Base-by-base conservation (phyloP, 257 asterid species). In the Leonotis leonurus region DNA sequence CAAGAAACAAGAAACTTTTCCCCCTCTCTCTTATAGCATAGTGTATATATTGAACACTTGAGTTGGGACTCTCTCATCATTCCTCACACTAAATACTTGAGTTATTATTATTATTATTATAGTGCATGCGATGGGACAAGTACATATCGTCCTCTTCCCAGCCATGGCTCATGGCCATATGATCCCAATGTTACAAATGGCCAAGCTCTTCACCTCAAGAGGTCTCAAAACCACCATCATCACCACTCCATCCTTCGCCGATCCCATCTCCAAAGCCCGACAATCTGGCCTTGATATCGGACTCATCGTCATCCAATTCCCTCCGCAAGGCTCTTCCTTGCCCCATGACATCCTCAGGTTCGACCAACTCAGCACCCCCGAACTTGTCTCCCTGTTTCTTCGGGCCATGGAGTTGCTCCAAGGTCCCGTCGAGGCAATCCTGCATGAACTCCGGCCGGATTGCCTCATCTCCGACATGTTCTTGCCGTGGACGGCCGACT, bases 131-230 rank as follows among this genome's bases (percentile, higher is more conserved):
- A 70, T 70, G 75, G 49, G 49, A 11, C 56, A 69, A 48, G 73
- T 76, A 2, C 90, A 83, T 22, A 13, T 85, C 16, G 63, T 70
- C 64, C 62, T 78, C 60, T 52, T 78, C 39, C 94, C 94, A 0
- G 8, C 72, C 8, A 18, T 83, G 70, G 90, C 90, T 60, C 78
- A 71, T 0, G 90, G 94, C 39, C 94, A 85, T 58, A 77, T 70
- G 72, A 76, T 83, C 49, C 94, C 90, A 10, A 60, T 64, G 16
- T 20, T 85, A 6, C 86, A 85, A 62, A 80, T 85, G 90, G 94
- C 85, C 56, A 80, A 78, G 29, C 75, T 83, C 7, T 75, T 85
- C 64, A 33, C 27, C 3, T 78, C 90, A 8, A 65, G 77, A 7
- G 90, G 86, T 1, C 55, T 73, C 16, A 79, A 71, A 43, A 24